Evolutionary conservation across 306 rosid species (phyloP).

Genomic region (Mimosa bimucronata): DNA sequence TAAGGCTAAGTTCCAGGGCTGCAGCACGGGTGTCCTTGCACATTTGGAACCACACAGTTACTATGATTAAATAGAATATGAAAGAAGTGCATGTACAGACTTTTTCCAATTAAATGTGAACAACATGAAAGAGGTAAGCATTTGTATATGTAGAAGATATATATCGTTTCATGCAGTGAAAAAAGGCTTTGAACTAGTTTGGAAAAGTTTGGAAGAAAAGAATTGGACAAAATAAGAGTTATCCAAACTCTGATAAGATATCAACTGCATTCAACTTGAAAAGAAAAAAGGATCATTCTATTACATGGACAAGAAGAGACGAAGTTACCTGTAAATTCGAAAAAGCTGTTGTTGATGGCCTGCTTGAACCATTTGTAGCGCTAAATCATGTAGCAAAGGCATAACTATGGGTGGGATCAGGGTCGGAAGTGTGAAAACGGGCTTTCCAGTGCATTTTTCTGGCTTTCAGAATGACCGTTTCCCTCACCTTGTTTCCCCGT

Average conservation of each 20-base stretch:
- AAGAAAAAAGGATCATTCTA: not conserved
- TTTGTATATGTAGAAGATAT: not conserved
- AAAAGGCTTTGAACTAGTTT: not conserved
- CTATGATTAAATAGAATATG: conserved; percentile 11
- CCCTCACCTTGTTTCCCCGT: conserved; percentile 53
- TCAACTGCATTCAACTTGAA: not conserved
- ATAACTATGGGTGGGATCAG: conserved; percentile 91
- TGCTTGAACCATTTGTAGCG: conserved; percentile 84
- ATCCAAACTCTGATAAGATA: not conserved
- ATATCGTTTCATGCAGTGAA: not conserved
- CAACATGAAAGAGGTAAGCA: not conserved
- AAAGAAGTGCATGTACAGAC: not conserved
- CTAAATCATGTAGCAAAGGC: conserved; percentile 85
- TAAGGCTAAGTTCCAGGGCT: conserved; percentile 83
- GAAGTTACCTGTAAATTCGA: conserved; percentile 72
- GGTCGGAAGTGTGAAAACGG: conserved; percentile 60
- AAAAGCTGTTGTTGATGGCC: conserved; percentile 91
- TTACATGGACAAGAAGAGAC: not conserved
- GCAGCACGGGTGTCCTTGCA: conserved; percentile 83
- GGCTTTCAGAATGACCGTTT: conserved; percentile 51
- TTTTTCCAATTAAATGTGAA: conserved; percentile 9
- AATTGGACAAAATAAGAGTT: not conserved
- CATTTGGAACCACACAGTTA: conserved; percentile 34
- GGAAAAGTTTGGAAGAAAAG: not conserved
- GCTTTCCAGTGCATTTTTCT: conserved; percentile 51